phyloP scores from a whole-genome alignment of 371 early-diverging fungal species.

The Chytridium lagenaria region DNA sequence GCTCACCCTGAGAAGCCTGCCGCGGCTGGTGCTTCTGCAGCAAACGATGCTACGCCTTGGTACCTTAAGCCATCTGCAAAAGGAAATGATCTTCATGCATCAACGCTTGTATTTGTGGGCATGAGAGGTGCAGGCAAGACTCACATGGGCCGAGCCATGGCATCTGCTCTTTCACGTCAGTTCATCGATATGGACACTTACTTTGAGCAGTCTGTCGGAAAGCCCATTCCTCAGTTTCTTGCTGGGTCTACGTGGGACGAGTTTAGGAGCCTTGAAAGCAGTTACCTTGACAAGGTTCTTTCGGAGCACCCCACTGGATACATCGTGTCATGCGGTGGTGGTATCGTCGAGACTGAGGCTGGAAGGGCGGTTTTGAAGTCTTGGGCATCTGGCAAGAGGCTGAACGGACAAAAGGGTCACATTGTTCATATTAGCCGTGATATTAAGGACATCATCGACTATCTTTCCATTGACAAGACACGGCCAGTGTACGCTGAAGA shows the following conservation, averaged over 20 bases:
- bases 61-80: neutral
- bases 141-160: slow-evolving; percentile 78
- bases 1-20: slow-evolving; percentile 32
- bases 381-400: slow-evolving; percentile 40
- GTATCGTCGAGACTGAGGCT: slow-evolving; percentile 86
- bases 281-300: slow-evolving; percentile 64
- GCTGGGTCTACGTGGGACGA: slow-evolving; percentile 83
- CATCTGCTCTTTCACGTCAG: slow-evolving; percentile 66
- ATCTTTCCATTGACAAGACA: slow-evolving; percentile 78
- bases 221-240: slow-evolving; percentile 80
- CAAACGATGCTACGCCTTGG: neutral
- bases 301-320: slow-evolving; percentile 59
- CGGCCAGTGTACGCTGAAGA: slow-evolving; percentile 89
- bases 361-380: slow-evolving; percentile 68
- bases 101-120: slow-evolving; percentile 84
- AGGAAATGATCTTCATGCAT: slow-evolving; percentile 37
- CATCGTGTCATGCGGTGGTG: slow-evolving; percentile 94
- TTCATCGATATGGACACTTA: slow-evolving; percentile 92
- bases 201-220: slow-evolving; percentile 70
- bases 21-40: neutral
- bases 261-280: slow-evolving; percentile 84
- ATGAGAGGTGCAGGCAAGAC: slow-evolving; percentile 98
- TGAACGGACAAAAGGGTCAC: slow-evolving; percentile 44
- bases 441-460: slow-evolving; percentile 78
- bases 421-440: slow-evolving; percentile 84